Evolutionary conservation across 257 asterid genomes (phyloP).

Genomic region (Nicotiana noctiflora): DNA sequence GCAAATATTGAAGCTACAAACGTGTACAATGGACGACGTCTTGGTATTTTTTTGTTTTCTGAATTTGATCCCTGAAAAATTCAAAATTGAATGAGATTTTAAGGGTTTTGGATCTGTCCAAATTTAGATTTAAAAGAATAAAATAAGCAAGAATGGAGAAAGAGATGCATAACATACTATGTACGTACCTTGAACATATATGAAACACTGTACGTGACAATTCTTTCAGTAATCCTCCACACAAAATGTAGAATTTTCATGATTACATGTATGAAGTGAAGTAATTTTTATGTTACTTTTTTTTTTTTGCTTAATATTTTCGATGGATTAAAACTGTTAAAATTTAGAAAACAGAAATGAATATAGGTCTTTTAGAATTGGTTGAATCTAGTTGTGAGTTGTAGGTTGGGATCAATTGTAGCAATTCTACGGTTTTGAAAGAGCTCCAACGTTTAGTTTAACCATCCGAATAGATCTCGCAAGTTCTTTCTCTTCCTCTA

Average conservation of each 20-base stretch:
- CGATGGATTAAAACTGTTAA: neutral
- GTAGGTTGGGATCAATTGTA: neutral
- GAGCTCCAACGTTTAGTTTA: neutral
- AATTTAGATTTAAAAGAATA: neutral
- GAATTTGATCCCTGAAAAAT: conserved; percentile 17
- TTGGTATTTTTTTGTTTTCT: conserved; percentile 7
- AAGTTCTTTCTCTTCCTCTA: neutral
- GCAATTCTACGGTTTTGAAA: neutral
- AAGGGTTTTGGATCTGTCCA: neutral
- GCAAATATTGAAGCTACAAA: conserved; percentile 41
- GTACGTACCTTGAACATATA: neutral
- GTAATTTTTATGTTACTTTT: neutral
- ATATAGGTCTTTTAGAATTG: neutral
- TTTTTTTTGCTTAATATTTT: neutral
- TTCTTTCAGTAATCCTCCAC: neutral
- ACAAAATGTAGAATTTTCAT: neutral
- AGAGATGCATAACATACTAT: neutral
- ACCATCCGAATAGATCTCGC: neutral
- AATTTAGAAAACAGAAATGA: neutral
- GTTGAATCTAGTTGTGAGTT: neutral
- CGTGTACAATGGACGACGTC: conserved; percentile 54
- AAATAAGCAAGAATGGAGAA: neutral
- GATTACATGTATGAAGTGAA: neutral
- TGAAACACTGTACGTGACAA: neutral
- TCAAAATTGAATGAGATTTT: neutral